phyloP scores from a whole-genome alignment of 805 yeast genomes.

The Suhomyces tanzawaensis region DNA sequence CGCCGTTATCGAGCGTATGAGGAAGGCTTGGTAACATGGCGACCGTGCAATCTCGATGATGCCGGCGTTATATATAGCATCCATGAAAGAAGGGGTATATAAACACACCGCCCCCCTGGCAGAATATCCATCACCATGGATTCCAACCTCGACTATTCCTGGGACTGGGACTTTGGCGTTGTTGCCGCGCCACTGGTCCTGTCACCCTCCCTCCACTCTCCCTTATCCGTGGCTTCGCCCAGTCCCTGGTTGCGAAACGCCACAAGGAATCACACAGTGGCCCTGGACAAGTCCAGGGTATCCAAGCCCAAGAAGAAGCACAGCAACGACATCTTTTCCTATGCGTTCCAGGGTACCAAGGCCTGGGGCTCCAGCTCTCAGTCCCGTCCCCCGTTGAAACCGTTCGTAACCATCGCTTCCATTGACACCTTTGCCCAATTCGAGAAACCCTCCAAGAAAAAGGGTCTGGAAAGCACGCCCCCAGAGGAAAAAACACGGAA shows the following conservation, averaged over 20 bases:
- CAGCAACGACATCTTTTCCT: conserved; percentile 4
- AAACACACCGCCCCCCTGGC: too few species aligned
- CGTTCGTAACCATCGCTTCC: conserved; percentile 23
- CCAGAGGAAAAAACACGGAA: neutral
- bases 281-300: neutral
- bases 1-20: too few species aligned
- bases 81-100: too few species aligned
- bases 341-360: conserved; percentile 4
- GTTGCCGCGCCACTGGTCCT: too few species aligned
- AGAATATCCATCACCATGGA: neutral
- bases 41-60: too few species aligned
- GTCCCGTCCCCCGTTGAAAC: conserved; percentile 22
- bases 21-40: too few species aligned
- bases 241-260: conserved; percentile 8
- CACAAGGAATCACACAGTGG: conserved; percentile 6
- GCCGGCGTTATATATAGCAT: too few species aligned
- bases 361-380: conserved; percentile 2
- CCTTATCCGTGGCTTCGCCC: neutral
- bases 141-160: neutral
- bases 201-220: neutral
- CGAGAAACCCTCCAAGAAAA: conserved; percentile 3
- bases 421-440: conserved; percentile 15
- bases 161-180: neutral
- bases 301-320: neutral
- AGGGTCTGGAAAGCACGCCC: too few species aligned